These are phyloP conservation scores for Smittium culicis DNA, from an alignment of 371 early-diverging fungal species.

Conservation along the genomic window DNA sequence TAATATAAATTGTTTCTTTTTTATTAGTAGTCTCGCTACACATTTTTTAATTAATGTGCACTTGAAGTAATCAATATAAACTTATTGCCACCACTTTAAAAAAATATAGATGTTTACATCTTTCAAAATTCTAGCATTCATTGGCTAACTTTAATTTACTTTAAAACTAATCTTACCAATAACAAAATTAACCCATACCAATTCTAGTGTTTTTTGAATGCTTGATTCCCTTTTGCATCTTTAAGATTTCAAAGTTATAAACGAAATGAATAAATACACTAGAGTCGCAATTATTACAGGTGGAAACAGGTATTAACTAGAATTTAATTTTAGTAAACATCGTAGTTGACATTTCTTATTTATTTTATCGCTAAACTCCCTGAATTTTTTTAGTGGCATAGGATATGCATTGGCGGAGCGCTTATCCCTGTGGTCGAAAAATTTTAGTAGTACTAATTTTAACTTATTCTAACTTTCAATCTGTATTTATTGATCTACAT, in stretches of 20 bases:
- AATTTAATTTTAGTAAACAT: not conserved
- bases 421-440: conserved; percentile 24
- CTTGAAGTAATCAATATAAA: no score
- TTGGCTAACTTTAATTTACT: no score
- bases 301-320: conserved; percentile 27
- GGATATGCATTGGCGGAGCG: conserved; percentile 57
- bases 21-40: no score
- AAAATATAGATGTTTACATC: no score
- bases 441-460: conserved; percentile 7
- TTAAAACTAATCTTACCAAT: no score
- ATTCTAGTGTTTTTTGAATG: no score
- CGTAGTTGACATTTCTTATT: not conserved
- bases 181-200: no score
- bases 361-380: not conserved
- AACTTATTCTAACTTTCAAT: not conserved
- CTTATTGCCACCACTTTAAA: no score
- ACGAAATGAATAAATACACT: not conserved
- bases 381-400: conserved; percentile 41
- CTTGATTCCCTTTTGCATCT: not conserved
- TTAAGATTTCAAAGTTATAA: not conserved
- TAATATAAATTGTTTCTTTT: no score
- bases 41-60: no score
- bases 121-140: no score
- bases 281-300: conserved; percentile 28
- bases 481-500: not conserved